Conservation (phyloP, 1,284 basidiomycete species). For the Rhodotorula sp. region DNA sequence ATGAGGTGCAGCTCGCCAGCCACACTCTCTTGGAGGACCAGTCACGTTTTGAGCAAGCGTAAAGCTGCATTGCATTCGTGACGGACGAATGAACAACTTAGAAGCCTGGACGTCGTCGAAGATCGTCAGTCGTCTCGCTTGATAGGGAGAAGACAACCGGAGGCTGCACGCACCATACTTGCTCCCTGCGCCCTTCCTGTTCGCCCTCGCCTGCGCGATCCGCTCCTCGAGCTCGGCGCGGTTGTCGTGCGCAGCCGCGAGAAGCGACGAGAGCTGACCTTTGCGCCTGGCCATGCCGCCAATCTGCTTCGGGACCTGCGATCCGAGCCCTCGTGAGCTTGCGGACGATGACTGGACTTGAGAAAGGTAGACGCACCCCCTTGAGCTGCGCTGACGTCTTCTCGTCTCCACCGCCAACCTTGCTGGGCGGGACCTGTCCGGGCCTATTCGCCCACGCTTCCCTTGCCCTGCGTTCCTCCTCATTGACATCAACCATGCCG, state of each 20-base stretch:
- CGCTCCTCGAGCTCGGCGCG: constrained; percentile 46
- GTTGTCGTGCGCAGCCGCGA: constrained; percentile 45
- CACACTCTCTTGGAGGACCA: too few relatives aligned
- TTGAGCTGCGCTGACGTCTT: constrained; percentile 21
- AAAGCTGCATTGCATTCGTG: too few relatives aligned
- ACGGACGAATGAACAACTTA: neutral
- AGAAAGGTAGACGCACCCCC: constrained; percentile 11
- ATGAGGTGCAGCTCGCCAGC: too few relatives aligned
- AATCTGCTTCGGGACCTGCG: constrained; percentile 23
- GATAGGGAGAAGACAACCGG: neutral
- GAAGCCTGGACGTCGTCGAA: neutral
- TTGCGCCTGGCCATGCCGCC: constrained; percentile 31
- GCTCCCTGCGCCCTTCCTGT: constrained; percentile 43
- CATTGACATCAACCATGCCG: constrained; percentile 28
- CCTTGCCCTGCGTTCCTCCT: constrained; percentile 15
- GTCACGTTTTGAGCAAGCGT: too few relatives aligned
- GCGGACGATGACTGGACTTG: neutral
- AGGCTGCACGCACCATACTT: constrained; percentile 42
- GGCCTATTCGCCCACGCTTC: constrained; percentile 33
- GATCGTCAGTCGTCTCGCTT: neutral
- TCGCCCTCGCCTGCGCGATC: constrained; percentile 44
- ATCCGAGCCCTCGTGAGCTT: neutral
- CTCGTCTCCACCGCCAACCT: constrained; percentile 13
- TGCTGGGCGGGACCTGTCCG: constrained; percentile 12
- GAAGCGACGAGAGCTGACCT: constrained; percentile 43